A percentile compares a stretch with the other conserved stretches of the same genome.
Evolutionary conservation across 2,329 filamentous ascomycete genomes (phyloP).

Genomic region (Alternaria hordeiaustralica): DNA sequence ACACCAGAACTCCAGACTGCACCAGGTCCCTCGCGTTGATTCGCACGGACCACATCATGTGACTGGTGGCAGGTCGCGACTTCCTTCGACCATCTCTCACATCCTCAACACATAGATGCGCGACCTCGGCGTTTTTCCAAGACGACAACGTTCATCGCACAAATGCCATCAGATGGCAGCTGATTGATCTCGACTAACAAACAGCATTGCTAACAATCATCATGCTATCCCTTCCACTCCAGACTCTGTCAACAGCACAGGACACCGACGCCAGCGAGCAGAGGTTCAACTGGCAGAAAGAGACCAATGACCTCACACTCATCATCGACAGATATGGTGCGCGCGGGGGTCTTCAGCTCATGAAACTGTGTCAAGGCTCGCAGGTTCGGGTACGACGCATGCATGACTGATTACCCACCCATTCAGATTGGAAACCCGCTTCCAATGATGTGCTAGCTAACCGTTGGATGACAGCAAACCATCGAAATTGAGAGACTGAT

Average conservation of each 20-base stretch:
- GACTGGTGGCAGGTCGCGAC: conserved; percentile 17
- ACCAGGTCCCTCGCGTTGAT: conserved; percentile 30
- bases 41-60: conserved; percentile 25
- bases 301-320: conserved; percentile 39
- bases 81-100: conserved; percentile 16
- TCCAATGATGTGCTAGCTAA: conserved; percentile 6
- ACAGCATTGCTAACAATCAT: conserved; percentile 10
- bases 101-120: background rate
- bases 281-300: conserved; percentile 47
- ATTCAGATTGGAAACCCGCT: background rate
- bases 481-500: conserved; percentile 36
- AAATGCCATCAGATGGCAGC: background rate
- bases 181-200: conserved; percentile 7
- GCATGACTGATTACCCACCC: background rate
- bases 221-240: conserved; percentile 42
- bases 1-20: conserved; percentile 37
- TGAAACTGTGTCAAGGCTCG: conserved; percentile 52
- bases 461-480: conserved; percentile 21
- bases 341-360: conserved; percentile 33
- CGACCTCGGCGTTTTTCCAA: too few species aligned
- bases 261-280: conserved; percentile 36
- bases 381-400: conserved; percentile 51
- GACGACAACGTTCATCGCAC: background rate
- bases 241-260: conserved; percentile 43
- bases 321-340: conserved; percentile 42